Percentiles rank a stretch among this genome's conserved stretches.
Conservation (phyloP, 306 rosid genomes). For the Lithocarpus polystachyus region DNA sequence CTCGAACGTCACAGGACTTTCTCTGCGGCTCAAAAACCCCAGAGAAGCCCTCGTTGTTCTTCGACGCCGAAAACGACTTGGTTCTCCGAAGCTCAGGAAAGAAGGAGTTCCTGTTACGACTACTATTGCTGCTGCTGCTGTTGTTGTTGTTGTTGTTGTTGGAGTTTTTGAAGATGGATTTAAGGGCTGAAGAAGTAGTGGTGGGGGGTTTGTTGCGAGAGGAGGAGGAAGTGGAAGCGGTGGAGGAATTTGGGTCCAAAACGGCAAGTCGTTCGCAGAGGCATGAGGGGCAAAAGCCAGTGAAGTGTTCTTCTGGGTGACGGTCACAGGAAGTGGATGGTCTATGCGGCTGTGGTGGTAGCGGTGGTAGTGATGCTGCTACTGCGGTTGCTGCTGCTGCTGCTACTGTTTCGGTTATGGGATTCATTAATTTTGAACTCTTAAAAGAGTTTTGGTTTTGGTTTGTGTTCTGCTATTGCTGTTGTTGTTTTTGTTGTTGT, state of each 20-base stretch:
- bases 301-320: conserved; percentile 85
- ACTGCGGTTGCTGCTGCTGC: conserved; percentile 19
- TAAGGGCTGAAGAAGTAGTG: conserved; percentile 86
- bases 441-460: conserved; percentile 20
- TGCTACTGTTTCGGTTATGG: conserved; percentile 35
- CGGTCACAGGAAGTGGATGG: conserved; percentile 79
- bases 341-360: conserved; percentile 62
- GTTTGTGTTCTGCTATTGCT: not conserved
- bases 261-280: conserved; percentile 97
- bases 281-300: conserved; percentile 98
- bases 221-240: conserved; percentile 41
- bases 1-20: conserved; percentile 92
- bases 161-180: conserved; percentile 63
- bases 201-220: conserved; percentile 72
- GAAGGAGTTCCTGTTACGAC: conserved; percentile 14
- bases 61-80: conserved; percentile 91
- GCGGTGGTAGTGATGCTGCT: conserved; percentile 37
- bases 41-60: conserved; percentile 85
- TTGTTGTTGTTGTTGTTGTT: conserved; percentile 22
- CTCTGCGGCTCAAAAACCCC: conserved; percentile 90
- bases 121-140: not conserved
- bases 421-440: conserved; percentile 61
- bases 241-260: conserved; percentile 62
- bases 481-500: too few species aligned
- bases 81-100: conserved; percentile 94